Evolutionary conservation across 495 filamentous ascomycete genomes (phyloP), one percentile per base, ranked within the genome.

Genomic region (Staphylotrichum tortipilum): DNA sequence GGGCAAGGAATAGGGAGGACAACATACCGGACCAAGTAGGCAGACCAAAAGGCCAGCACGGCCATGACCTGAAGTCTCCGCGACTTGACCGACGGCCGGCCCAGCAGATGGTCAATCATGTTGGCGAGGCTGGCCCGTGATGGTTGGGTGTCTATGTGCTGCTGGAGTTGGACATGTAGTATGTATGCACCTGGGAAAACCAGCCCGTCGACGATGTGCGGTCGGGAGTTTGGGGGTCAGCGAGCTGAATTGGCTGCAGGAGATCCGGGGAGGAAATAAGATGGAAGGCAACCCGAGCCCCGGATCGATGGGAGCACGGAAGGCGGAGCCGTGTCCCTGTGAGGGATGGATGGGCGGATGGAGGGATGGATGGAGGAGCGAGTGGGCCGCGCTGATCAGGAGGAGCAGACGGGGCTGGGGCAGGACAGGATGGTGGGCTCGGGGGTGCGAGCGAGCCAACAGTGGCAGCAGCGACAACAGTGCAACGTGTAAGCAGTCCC

Each of bases 31-130:
- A 83, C 71, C 10, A 96, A 72, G 62, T 95, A 95, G 17, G 82
- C 65, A 14, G 85, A 88, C 94, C 92, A 97, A 59, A 96, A 94
- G 0, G 83, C 78, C 17, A 97, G 76, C 0, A 96, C 92, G 22
- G 85, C 82, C 49, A 96, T 78, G 54, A 98, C 89, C 65, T 98
- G 91, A 21, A 94, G 82, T 60, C 94, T 88, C 50, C 92, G 84
- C 60, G 92, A 95, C 68, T 86, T 82, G 52, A 85, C 83, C 7
- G 89, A 95, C 29, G 92, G 92, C 53, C 86, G 80, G 50, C 92
- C 92, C 31, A 98, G 77, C 47, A 96, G 82, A 71, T 98, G 92
- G 63, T 98, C 92, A 56, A 76, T 65, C 73, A 76, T 76, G 22
- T 33, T 66, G 60, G 19, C 41, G 17, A 19, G 8, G 22, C 18